Percentiles rank a stretch among this genome's conserved stretches.
Evolutionary conservation across 345 rosid species (phyloP).

Genomic region (Pugionium cornutum): DNA sequence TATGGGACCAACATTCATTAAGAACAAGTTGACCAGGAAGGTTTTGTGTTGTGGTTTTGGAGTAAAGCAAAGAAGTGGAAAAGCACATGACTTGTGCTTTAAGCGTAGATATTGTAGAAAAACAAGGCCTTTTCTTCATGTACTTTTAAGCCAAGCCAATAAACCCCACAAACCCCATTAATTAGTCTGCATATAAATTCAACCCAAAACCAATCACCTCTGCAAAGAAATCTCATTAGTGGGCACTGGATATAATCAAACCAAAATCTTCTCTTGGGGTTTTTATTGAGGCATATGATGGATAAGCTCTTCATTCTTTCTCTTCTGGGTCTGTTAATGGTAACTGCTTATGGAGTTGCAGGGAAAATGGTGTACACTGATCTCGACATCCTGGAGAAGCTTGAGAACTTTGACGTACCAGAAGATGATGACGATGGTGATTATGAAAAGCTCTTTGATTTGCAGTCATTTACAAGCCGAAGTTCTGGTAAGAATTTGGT

Average conservation of each 20-base stretch:
- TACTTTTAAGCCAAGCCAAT: constrained; percentile 98
- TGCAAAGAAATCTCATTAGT: constrained; percentile 39
- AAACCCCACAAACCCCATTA: constrained; percentile 49
- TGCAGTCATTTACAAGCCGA: constrained; percentile 56
- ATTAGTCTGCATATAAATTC: constrained; percentile 68
- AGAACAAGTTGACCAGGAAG: constrained; percentile 47
- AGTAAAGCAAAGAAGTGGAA: constrained; percentile 85
- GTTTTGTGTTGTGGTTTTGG: constrained; percentile 54
- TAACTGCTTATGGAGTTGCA: constrained; percentile 57
- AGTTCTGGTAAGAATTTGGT: constrained; percentile 68
- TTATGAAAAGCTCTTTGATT: constrained; percentile 41
- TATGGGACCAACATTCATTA: constrained; percentile 44
- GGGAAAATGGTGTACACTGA: constrained; percentile 47
- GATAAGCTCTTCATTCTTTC: constrained; percentile 53
- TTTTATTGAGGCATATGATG: constrained; percentile 51
- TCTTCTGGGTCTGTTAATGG: constrained; percentile 55
- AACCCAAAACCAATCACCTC: constrained; percentile 45
- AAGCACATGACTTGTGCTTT: constrained; percentile 79
- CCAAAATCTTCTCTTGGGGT: constrained; percentile 16
- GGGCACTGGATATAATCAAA: constrained; percentile 29
- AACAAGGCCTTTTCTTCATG: constrained; percentile 57
- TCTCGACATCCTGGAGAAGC: constrained; percentile 49
- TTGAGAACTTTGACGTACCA: constrained; percentile 56
- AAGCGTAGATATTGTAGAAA: constrained; percentile 76
- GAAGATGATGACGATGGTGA: constrained; percentile 54